Conservation (phyloP, 345 rosid species). For the Salix dunnii region DNA sequence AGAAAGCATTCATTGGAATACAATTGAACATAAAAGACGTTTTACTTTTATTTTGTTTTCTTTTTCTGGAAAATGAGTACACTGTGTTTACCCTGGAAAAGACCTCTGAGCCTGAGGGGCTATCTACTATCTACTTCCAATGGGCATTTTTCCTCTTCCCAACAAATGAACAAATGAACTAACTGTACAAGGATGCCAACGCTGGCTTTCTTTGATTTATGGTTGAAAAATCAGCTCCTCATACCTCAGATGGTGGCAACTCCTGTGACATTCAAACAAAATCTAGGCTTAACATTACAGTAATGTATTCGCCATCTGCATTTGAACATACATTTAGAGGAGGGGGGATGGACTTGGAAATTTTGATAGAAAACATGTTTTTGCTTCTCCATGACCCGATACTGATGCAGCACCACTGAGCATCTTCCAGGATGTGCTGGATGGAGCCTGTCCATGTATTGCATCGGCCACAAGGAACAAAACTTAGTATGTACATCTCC, state of each 20-base stretch:
- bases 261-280: conserved; percentile 12
- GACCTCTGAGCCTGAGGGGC: conserved; percentile 6
- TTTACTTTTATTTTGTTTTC: conserved; percentile 1
- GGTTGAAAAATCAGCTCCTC: conserved; percentile 32
- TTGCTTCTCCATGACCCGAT: conserved; percentile 5
- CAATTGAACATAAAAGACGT: conserved; percentile 1
- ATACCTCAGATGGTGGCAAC: conserved; percentile 23
- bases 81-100: conserved; percentile 17
- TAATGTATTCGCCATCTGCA: conserved; percentile 21
- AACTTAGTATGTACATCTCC: conserved; percentile 55
- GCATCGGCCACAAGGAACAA: conserved; percentile 33
- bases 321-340: conserved; percentile 7
- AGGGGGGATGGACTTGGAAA: background rate
- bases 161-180: conserved; percentile 62
- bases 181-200: conserved; percentile 44
- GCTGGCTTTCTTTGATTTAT: conserved; percentile 22
- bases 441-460: conserved; percentile 25
- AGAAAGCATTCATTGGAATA: background rate
- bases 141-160: conserved; percentile 28
- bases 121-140: conserved; percentile 27
- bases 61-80: conserved; percentile 13
- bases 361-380: conserved; percentile 2
- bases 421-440: conserved; percentile 10
- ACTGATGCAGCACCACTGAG: conserved; percentile 16
- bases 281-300: background rate